Percentiles rank a stretch among this genome's conserved stretches.
These are phyloP conservation scores for Senecio squalidus DNA, from an alignment of 140 eudicot species.

Conservation along the genomic window DNA sequence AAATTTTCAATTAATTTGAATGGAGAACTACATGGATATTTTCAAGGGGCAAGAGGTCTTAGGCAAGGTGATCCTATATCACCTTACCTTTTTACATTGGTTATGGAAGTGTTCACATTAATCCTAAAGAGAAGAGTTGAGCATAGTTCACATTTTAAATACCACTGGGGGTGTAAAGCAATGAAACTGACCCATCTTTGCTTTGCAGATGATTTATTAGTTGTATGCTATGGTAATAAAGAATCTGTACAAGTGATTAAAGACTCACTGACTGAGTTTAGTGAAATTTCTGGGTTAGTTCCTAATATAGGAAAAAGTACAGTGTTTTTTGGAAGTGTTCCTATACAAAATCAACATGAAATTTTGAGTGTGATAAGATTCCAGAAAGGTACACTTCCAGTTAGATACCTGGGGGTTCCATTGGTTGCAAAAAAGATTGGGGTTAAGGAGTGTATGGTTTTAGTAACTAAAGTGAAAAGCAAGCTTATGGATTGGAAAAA, in stretches of 20 bases:
- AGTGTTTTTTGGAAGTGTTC: not conserved
- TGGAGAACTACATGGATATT: not conserved
- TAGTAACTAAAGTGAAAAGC: too few species aligned
- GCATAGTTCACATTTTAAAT: not conserved
- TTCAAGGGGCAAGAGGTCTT: not conserved
- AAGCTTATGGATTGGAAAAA: too few species aligned
- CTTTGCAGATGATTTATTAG: not conserved
- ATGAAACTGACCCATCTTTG: not conserved
- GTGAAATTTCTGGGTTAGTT: not conserved
- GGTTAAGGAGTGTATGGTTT: too few species aligned
- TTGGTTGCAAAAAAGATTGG: too few species aligned
- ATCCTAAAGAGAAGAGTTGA: not conserved
- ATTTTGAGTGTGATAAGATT: not conserved
- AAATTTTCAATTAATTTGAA: not conserved
- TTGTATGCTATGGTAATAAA: too few species aligned
- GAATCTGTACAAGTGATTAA: not conserved
- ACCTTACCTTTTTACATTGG: not conserved
- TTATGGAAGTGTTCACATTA: not conserved
- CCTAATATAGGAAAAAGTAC: not conserved
- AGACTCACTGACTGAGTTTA: not conserved
- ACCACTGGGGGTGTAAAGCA: not conserved
- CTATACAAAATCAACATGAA: not conserved
- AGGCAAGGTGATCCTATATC: not conserved
- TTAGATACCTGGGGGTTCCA: too few species aligned
- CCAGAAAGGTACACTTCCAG: too few species aligned